phyloP scores from a whole-genome alignment of 345 rosid genomes.

The Hibiscus trionum region DNA sequence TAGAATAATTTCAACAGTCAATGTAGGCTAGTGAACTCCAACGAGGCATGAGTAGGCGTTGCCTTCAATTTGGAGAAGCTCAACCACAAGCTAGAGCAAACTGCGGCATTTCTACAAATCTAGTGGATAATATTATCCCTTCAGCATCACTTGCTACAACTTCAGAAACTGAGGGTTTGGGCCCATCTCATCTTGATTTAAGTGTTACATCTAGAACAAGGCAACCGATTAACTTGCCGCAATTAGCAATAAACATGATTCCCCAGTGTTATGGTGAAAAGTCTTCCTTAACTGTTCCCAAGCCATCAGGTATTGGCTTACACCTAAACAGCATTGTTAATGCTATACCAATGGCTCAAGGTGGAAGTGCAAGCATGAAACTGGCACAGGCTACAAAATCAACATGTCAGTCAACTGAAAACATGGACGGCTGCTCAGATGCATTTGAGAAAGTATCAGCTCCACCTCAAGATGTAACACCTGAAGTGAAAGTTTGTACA shows the following conservation, averaged over 20 bases:
- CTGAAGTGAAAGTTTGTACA: slow-evolving; percentile 17
- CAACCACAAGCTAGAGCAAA: slow-evolving; percentile 16
- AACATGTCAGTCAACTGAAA: slow-evolving; percentile 4
- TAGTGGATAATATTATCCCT: slow-evolving; percentile 10
- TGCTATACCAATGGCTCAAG: slow-evolving; percentile 16
- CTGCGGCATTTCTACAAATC: slow-evolving; percentile 12
- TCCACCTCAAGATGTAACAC: slow-evolving; percentile 15
- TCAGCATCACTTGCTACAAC: slow-evolving; percentile 21
- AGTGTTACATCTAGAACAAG: slow-evolving; percentile 18
- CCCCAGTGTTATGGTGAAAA: slow-evolving; percentile 15
- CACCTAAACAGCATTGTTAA: slow-evolving; percentile 50
- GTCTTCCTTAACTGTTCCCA: slow-evolving; percentile 26
- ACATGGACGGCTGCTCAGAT: slow-evolving; percentile 10
- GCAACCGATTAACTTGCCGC: slow-evolving; percentile 20
- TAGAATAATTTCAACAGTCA: slow-evolving; percentile 23
- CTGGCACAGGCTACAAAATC: slow-evolving; percentile 6
- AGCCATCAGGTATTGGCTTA: slow-evolving; percentile 49
- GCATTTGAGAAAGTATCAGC: slow-evolving; percentile 17
- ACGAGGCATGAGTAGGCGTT: slow-evolving; percentile 52
- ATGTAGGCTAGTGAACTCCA: slow-evolving; percentile 42
- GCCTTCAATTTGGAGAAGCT: slow-evolving; percentile 56
- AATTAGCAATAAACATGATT: slow-evolving; percentile 8
- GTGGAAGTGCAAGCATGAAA: slow-evolving; percentile 18
- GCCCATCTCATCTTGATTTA: slow-evolving; percentile 19
- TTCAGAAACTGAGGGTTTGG: slow-evolving; percentile 23